phyloP scores from a whole-genome alignment of 192 early-diverging fungal species.

The Coemansia sp. region DNA sequence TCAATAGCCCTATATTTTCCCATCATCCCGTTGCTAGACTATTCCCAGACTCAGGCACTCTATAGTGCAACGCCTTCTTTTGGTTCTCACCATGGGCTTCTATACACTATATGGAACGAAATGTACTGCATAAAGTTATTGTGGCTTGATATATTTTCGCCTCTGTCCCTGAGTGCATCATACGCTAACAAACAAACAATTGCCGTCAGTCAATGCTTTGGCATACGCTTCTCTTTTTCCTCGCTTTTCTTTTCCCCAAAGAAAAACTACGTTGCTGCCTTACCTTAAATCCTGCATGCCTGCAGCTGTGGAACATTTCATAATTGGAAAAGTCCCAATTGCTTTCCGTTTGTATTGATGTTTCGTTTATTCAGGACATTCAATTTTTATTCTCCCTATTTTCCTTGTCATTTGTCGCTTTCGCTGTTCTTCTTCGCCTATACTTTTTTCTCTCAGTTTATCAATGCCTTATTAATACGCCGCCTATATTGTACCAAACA shows the following conservation, averaged over 20 bases:
- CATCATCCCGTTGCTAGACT: background rate
- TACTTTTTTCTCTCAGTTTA: background rate
- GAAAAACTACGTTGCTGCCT: background rate
- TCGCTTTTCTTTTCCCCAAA: background rate
- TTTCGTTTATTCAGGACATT: background rate
- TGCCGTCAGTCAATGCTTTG: background rate
- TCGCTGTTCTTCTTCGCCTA: background rate
- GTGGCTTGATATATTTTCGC: slow-evolving; percentile 14
- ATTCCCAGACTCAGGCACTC: background rate
- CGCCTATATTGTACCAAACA: background rate
- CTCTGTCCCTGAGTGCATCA: slow-evolving; percentile 8
- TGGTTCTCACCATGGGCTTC: slow-evolving; percentile 1
- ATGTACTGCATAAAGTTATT: background rate
- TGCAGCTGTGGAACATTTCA: background rate
- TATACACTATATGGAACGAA: background rate
- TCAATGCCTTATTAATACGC: background rate
- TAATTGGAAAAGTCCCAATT: background rate
- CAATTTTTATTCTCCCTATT: background rate
- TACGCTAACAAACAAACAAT: slow-evolving; percentile 6
- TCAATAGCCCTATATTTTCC: background rate
- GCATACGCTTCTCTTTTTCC: background rate
- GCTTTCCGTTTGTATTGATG: background rate
- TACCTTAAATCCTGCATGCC: background rate
- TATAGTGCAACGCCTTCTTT: background rate
- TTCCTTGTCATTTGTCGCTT: background rate